These are phyloP conservation scores for Amaranthus palmeri DNA, from an alignment of 148 eudicot genomes.

Conservation along the genomic window DNA sequence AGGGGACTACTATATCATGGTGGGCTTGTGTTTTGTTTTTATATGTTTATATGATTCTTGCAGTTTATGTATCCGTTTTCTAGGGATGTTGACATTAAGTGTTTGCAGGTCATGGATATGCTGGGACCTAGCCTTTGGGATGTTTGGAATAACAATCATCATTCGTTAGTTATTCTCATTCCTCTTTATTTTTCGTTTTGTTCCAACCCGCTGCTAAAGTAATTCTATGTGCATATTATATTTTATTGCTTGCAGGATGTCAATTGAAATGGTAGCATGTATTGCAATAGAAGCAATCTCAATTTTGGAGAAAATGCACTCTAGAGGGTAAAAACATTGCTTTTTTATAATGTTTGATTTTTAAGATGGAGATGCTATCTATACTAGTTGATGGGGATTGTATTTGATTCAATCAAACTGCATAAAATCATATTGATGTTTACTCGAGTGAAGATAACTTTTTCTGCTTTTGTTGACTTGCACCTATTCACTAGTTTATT, in stretches of 20 bases:
- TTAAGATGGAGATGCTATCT: not conserved
- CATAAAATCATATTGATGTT: not conserved
- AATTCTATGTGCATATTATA: not conserved
- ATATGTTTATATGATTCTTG: not conserved
- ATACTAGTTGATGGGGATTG: not conserved
- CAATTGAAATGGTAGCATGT: slow-evolving; percentile 92
- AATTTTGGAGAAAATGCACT: slow-evolving; percentile 84
- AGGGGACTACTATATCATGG: slow-evolving; percentile 84
- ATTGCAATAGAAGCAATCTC: slow-evolving; percentile 94
- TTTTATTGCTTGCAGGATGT: slow-evolving; percentile 51
- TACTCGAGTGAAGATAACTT: not conserved
- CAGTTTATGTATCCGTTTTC: not conserved
- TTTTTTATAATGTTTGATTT: not conserved
- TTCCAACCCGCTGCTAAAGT: not conserved
- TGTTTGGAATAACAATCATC: slow-evolving; percentile 82
- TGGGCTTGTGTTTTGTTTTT: slow-evolving; percentile 18
- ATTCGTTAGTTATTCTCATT: slow-evolving; percentile 42
- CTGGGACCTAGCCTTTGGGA: slow-evolving; percentile 98
- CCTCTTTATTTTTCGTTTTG: not conserved
- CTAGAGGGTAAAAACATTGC: slow-evolving; percentile 57
- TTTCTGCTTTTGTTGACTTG: not conserved
- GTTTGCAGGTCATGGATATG: slow-evolving; percentile 89
- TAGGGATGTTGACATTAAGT: not conserved
- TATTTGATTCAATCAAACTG: no score
- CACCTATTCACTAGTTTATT: not conserved